phyloP scores from a whole-genome alignment of 139 green algal species.

The Edaphochlamys debaryana region DNA sequence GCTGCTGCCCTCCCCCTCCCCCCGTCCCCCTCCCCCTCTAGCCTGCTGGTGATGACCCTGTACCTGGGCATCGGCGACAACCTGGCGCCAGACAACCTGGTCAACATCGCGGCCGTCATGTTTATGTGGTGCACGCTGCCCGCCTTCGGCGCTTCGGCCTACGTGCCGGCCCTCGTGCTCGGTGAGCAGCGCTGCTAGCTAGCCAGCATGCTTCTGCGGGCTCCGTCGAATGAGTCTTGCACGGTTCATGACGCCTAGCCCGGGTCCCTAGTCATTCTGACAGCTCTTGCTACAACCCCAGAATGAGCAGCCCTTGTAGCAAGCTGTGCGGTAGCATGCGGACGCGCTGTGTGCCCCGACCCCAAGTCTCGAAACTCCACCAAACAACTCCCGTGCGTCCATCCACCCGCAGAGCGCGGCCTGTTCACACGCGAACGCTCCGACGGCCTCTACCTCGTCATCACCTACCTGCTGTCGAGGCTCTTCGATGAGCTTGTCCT shows the following conservation, averaged over 20 bases:
- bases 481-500: slow-evolving; percentile 54
- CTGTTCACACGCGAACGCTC: slow-evolving; percentile 84
- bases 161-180: slow-evolving; percentile 79
- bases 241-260: too few species aligned
- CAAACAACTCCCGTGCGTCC: too few species aligned
- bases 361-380: too few species aligned
- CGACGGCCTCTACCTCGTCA: slow-evolving; percentile 81
- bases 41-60: slow-evolving; percentile 75
- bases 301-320: too few species aligned
- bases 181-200: slow-evolving; percentile 57
- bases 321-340: too few species aligned
- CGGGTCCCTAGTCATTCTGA: too few species aligned
- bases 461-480: slow-evolving; percentile 85
- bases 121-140: slow-evolving; percentile 84
- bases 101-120: slow-evolving; percentile 81
- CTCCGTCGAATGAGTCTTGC: too few species aligned
- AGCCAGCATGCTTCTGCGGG: too few species aligned
- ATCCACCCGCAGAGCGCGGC: slow-evolving; percentile 64
- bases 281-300: too few species aligned
- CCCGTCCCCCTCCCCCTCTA: neutral
- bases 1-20: too few species aligned
- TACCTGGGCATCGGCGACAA: slow-evolving; percentile 55
- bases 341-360: too few species aligned
- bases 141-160: slow-evolving; percentile 79
- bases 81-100: slow-evolving; percentile 57